Base-by-base conservation (phyloP, 495 filamentous ascomycete species). In the Cercophora samala region DNA sequence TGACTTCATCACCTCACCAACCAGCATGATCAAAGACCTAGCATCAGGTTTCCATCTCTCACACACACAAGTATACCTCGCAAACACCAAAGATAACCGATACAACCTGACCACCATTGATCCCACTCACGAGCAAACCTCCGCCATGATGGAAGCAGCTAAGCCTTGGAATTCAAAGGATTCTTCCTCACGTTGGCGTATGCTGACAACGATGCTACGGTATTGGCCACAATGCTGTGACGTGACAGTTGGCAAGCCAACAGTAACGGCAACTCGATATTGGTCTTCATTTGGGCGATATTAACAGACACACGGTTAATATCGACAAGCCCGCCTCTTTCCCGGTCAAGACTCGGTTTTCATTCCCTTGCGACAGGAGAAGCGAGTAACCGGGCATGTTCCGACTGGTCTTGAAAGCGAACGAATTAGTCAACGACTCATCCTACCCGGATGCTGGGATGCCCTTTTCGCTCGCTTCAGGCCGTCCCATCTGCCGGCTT, bases 291-390 rank as follows among this genome's bases (percentile, higher is more conserved):
- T 21, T 19, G n/a, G 4, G 4, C 6, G 53, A 56, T 56, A 56
- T 56, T 56, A 56, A 56, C 53, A 19, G 22, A 56, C 37, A 46
- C 37, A 46, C 37, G 37, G 37, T 11, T 46, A 17, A 46, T 46
- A 46, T 46, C 37, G 0, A 46, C 37, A 17, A 15, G n/a, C 53
- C 18, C 53, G 22, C 53, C n/a, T 56, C 53, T 23, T 56, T 56
- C 53, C 22, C 53, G n/a, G 22, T 56, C 53, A 19, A 18, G 52
- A 54, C 52, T 32, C 52, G 52, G 52, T 54, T 54, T 54, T 54
- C n/a, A 13, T 54, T 3, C 15, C 52, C 52, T 13, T 54, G 52
- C 52, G 3, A 54, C 52, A 54, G 52, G 4, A 54, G 19, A 13
- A 17, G 15, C 9, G 18, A 19, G 53, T 2, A 56, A 56, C 37